Conservation (phyloP, 768 basidiomycete species). For the Bullera alba region DNA sequence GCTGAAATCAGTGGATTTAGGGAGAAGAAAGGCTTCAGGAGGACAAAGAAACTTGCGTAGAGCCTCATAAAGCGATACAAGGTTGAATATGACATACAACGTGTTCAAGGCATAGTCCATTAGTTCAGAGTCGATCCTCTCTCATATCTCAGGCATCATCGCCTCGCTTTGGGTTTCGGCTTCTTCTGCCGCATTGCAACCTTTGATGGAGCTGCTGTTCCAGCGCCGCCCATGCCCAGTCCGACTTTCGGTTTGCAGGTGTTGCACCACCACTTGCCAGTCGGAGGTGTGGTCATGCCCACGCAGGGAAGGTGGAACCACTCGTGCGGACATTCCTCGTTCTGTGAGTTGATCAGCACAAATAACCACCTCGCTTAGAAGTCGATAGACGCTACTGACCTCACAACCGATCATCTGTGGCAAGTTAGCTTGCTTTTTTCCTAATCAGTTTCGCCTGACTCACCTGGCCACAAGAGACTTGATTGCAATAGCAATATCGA, state of each 20-base stretch:
- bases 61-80: neutral
- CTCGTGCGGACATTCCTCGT: slow-evolving; percentile 42
- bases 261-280: slow-evolving; percentile 40
- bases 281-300: slow-evolving; percentile 25
- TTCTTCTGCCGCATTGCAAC: too few relatives aligned
- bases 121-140: too few relatives aligned
- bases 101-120: neutral
- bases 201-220: slow-evolving; percentile 4
- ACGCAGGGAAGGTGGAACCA: slow-evolving; percentile 43
- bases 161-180: too few relatives aligned
- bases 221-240: slow-evolving; percentile 17
- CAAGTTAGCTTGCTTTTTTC: neutral
- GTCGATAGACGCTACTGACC: slow-evolving; percentile 14
- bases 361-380: neutral
- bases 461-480: slow-evolving; percentile 39
- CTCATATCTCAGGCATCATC: too few relatives aligned
- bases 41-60: slow-evolving; percentile 34
- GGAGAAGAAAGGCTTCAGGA: slow-evolving; percentile 29
- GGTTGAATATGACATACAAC: neutral
- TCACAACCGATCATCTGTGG: slow-evolving; percentile 43
- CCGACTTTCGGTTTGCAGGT: slow-evolving; percentile 30
- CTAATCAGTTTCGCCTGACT: neutral
- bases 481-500: slow-evolving; percentile 42
- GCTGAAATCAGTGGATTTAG: slow-evolving; percentile 11
- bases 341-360: slow-evolving; percentile 16